A percentile compares a stretch with the other conserved stretches of the same genome.
phyloP scores from a whole-genome alignment of 2,329 filamentous ascomycete genomes.

The Botrytis elliptica region DNA sequence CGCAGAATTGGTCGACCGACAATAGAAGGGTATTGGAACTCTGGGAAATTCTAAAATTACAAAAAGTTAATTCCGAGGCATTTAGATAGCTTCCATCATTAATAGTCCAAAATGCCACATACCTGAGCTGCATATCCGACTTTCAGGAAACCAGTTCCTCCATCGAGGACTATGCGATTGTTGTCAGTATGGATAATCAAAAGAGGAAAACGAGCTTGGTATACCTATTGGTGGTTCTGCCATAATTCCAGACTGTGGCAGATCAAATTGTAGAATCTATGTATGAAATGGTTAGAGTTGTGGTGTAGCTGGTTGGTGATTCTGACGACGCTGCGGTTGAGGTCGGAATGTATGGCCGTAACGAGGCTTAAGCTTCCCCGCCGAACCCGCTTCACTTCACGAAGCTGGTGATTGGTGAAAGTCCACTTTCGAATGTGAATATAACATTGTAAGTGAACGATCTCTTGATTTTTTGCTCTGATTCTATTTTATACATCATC shows the following conservation, averaged over 20 bases:
- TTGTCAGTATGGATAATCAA: constrained; percentile 26
- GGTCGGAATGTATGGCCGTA: constrained; percentile 19
- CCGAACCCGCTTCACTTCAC: constrained; percentile 13
- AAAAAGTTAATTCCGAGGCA: constrained; percentile 21
- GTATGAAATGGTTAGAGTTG: constrained; percentile 20
- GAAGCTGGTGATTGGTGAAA: constrained; percentile 5
- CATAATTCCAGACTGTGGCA: constrained; percentile 34
- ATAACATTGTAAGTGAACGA: neutral
- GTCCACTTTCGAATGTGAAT: neutral
- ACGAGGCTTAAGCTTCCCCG: constrained; percentile 15
- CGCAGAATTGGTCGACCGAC: constrained; percentile 96
- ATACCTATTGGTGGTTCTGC: constrained; percentile 42
- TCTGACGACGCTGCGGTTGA: constrained; percentile 32
- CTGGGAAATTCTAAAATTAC: constrained; percentile 80
- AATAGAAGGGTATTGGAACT: constrained; percentile 97
- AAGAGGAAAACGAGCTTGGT: neutral
- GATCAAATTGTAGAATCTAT: constrained; percentile 23
- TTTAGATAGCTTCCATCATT: constrained; percentile 2
- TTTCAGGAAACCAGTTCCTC: constrained; percentile 99
- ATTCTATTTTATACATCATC: neutral
- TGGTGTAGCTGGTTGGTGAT: constrained; percentile 19
- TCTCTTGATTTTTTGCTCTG: neutral
- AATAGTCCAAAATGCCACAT: constrained; percentile 35
- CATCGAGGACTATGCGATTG: constrained; percentile 79
- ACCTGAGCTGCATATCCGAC: constrained; percentile 95